Conservation (phyloP, 1,139 yeast species). For the Hansenula sp. region DNA sequence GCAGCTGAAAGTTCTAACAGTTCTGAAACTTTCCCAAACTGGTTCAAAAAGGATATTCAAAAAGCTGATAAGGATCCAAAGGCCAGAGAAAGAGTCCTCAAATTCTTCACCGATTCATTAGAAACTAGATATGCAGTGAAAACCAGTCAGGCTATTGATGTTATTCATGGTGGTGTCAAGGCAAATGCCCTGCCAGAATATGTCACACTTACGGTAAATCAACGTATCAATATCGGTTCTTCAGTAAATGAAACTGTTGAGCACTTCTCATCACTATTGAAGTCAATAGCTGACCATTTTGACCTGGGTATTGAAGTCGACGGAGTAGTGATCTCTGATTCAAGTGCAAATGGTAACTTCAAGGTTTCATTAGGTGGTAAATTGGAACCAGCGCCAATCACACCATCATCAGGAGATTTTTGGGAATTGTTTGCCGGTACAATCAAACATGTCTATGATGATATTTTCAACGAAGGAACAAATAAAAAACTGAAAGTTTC, state of each 20-base stretch:
- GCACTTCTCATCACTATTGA: constrained; percentile 34
- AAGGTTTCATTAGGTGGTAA: constrained; percentile 32
- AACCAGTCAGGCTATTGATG: constrained; percentile 52
- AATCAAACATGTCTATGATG: constrained; percentile 44
- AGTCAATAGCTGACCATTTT: constrained; percentile 36
- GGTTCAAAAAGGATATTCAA: constrained; percentile 29
- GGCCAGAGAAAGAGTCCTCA: constrained; percentile 37
- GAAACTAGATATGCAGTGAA: constrained; percentile 31
- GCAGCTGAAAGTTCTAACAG: constrained; percentile 40
- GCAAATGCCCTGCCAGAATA: constrained; percentile 54
- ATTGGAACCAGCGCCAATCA: constrained; percentile 51
- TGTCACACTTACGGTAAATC: constrained; percentile 41
- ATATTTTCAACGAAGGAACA: constrained; percentile 25
- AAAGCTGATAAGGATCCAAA: constrained; percentile 33
- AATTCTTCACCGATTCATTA: constrained; percentile 19
- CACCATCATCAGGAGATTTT: constrained; percentile 40
- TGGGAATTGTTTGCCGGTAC: constrained; percentile 56
- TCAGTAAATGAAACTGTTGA: constrained; percentile 33
- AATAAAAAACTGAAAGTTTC: constrained; percentile 44
- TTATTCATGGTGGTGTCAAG: constrained; percentile 50
- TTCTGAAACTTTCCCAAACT: constrained; percentile 18
- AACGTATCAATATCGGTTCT: constrained; percentile 44
- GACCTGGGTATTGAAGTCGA: constrained; percentile 40
- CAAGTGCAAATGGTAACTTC: constrained; percentile 43
- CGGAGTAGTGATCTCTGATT: constrained; percentile 28